Percentiles rank a stretch among this genome's conserved stretches.
Conservation (phyloP, 495 filamentous ascomycete species). For the Penicillium samsonianum region DNA sequence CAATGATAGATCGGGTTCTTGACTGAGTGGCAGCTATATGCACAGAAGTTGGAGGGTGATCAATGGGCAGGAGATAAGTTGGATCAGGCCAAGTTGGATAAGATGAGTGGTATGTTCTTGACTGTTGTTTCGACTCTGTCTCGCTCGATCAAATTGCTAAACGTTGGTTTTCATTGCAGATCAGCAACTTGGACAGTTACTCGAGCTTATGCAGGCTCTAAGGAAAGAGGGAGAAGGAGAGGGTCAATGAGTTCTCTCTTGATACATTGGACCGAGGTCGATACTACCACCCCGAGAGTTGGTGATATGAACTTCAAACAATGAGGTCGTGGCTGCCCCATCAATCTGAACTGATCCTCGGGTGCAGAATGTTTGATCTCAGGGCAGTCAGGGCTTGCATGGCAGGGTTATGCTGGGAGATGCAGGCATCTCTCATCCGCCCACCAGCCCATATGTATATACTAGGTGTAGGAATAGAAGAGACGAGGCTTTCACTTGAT, state of each 20-base stretch:
- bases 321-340: background rate
- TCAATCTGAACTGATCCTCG: background rate
- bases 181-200: slow-evolving; percentile 88
- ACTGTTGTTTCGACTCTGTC: slow-evolving; percentile 4
- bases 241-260: slow-evolving; percentile 12
- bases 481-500: background rate
- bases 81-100: slow-evolving; percentile 76
- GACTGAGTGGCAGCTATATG: slow-evolving; percentile 95
- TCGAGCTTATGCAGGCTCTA: slow-evolving; percentile 90
- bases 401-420: slow-evolving; percentile 9
- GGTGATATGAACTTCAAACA: background rate
- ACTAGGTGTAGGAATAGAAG: slow-evolving; percentile 23
- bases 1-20: slow-evolving; percentile 82
- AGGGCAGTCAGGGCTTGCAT: background rate
- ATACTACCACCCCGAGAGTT: background rate
- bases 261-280: background rate
- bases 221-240: slow-evolving; percentile 36
- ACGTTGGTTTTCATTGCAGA: slow-evolving; percentile 51
- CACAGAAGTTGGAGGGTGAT: slow-evolving; percentile 85
- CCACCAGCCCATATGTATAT: slow-evolving; percentile 14
- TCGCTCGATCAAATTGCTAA: slow-evolving; percentile 14
- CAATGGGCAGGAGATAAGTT: slow-evolving; percentile 76
- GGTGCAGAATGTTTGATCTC: background rate
- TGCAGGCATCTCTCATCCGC: slow-evolving; percentile 22
- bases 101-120: slow-evolving; percentile 84